Evolutionary conservation across 352 stramenopile species (phyloP), one percentile per base, ranked within the genome.

Genomic region (Pseudoperonospora humuli): DNA sequence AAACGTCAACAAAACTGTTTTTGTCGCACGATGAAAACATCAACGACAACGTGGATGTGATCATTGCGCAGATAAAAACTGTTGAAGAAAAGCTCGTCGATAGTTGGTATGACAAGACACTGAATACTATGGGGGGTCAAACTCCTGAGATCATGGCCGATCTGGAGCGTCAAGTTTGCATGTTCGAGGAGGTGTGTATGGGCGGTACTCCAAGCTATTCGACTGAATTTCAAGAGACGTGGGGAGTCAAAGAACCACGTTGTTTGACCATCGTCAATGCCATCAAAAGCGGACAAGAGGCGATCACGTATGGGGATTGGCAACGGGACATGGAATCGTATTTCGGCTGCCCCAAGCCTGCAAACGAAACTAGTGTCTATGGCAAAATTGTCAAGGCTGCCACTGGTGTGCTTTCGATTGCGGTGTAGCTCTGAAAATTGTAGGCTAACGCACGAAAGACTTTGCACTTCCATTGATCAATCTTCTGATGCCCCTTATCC

Each of bases 101-200:
- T 2, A 46, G 50, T 11, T 78, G 64, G 64, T 78, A 78, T 37
- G 39, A 72, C 8, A 50, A 59, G 29, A 68, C 61, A 2, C 43
- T 56, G 37, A 13, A 53, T 32, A 37, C 41, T 2, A 61, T 75
- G 45, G 64, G 67, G 15, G 64, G 61, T 1, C 32, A 64, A 19
- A 54, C 50, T n/a, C 25, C 55, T 19, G 50, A 67, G 9, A 50
- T 47, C 25, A 69, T 64, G 25, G 64, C 52, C 3, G 67, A 83
- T 36, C 52, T 83, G 17, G 70, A 83, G 46, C 60, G 59, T 37
- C 75, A 80, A 54, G 21, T 57, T 36, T 76, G 70, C 25, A 61
- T 78, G 62, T 72, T 70, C 32, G 53, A 80, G 34, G 50, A 75
- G 19, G 52, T 75, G 24, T 83, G 70, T 39, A 53, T 80, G 1